Percentiles rank a stretch among this genome's conserved stretches.
Evolutionary conservation across 2,329 filamentous ascomycete genomes (phyloP).

Genomic region (Ophioceras dolichostomum): DNA sequence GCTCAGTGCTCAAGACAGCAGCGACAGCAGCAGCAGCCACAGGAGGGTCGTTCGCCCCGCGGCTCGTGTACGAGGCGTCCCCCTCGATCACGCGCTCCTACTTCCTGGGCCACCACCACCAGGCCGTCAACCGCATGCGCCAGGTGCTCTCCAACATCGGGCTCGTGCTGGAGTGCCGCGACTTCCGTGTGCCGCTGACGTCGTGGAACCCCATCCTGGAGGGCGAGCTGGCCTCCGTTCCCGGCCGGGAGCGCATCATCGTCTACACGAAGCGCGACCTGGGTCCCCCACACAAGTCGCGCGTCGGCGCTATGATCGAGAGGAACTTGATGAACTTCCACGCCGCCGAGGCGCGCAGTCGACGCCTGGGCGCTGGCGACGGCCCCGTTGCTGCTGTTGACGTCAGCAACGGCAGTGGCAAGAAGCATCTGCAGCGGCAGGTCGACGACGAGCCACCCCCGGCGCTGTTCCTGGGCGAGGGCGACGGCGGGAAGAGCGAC

Average conservation of each 20-base stretch:
- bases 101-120: slow-evolving; percentile 84
- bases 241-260: slow-evolving; percentile 61
- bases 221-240: slow-evolving; percentile 57
- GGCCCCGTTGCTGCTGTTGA: background rate
- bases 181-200: slow-evolving; percentile 80
- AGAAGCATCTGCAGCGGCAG: too few species aligned
- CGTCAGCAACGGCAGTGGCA: slow-evolving; percentile 13
- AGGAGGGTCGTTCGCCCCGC: slow-evolving; percentile 51
- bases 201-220: slow-evolving; percentile 88
- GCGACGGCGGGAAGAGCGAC: slow-evolving; percentile 16
- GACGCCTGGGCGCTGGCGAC: background rate
- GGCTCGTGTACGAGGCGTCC: slow-evolving; percentile 59
- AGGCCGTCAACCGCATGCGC: slow-evolving; percentile 74
- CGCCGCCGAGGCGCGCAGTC: slow-evolving; percentile 17
- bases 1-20: background rate
- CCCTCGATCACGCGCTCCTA: slow-evolving; percentile 74
- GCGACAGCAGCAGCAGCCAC: slow-evolving; percentile 5
- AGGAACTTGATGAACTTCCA: slow-evolving; percentile 23
- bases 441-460: slow-evolving; percentile 18
- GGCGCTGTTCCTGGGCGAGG: slow-evolving; percentile 16
- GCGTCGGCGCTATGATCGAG: slow-evolving; percentile 13
- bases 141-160: slow-evolving; percentile 67
- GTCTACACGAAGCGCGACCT: slow-evolving; percentile 89
- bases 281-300: slow-evolving; percentile 21
- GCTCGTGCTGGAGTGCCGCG: slow-evolving; percentile 87